Conservation (phyloP, 441 rosid genomes). For the Populus hybrid region DNA sequence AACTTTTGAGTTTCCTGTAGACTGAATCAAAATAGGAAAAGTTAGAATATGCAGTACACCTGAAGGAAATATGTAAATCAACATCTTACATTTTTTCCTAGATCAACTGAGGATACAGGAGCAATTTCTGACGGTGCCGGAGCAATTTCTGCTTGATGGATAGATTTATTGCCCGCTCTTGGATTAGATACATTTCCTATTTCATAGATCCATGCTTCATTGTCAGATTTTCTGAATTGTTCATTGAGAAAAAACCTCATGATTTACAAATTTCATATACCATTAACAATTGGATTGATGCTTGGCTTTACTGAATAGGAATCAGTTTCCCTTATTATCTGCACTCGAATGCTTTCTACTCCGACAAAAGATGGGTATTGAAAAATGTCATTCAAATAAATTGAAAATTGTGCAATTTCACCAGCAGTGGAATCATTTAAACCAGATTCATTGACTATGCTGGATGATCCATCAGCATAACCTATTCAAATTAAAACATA, state of each 20-base stretch:
- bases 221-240: not conserved
- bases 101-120: constrained; percentile 15
- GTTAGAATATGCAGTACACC: constrained; percentile 9
- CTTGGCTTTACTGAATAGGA: constrained; percentile 40
- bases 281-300: constrained; percentile 52
- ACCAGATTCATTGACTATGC: constrained; percentile 79
- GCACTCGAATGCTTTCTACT: constrained; percentile 55
- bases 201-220: constrained; percentile 13
- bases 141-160: constrained; percentile 25
- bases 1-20: constrained; percentile 24
- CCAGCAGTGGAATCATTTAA: constrained; percentile 71
- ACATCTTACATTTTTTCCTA: constrained; percentile 40
- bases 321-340: constrained; percentile 42
- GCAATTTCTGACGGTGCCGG: constrained; percentile 28
- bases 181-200: constrained; percentile 32
- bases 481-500: constrained; percentile 39
- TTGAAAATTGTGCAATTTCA: constrained; percentile 41
- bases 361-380: constrained; percentile 65
- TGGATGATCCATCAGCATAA: constrained; percentile 64
- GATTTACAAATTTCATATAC: constrained; percentile 28
- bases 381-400: constrained; percentile 60
- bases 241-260: not conserved
- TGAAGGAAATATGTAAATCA: not conserved
- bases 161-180: constrained; percentile 4
- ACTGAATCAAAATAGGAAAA: constrained; percentile 34